Evolutionary conservation across 2,329 filamentous ascomycete species (phyloP).

Genomic region (Paraconiothyrium brasiliense): DNA sequence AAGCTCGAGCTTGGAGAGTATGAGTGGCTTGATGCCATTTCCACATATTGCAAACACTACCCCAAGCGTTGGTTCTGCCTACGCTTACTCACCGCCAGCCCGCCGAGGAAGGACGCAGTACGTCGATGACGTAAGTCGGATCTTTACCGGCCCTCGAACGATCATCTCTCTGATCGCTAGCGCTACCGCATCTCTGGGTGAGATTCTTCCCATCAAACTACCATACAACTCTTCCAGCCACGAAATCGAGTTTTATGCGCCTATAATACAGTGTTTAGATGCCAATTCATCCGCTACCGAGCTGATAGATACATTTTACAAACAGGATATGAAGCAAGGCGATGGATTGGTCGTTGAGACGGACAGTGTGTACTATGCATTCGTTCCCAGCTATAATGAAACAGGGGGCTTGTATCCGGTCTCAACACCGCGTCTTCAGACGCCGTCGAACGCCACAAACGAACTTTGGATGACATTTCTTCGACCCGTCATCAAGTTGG

Average conservation of each 20-base stretch:
- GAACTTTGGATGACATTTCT: conserved; percentile 29
- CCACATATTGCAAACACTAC: conserved; percentile 19
- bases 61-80: conserved; percentile 13
- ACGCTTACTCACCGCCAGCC: conserved; percentile 24
- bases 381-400: conserved; percentile 23
- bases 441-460: conserved; percentile 22
- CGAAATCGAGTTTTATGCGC: conserved; percentile 21
- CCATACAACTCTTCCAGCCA: conserved; percentile 22
- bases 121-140: conserved; percentile 19
- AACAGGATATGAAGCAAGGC: conserved; percentile 18
- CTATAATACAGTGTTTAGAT: conserved; percentile 21
- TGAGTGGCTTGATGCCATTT: conserved; percentile 19
- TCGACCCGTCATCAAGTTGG: conserved; percentile 1
- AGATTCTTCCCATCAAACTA: conserved; percentile 21
- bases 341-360: conserved; percentile 13
- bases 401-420: conserved; percentile 17
- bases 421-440: conserved; percentile 22
- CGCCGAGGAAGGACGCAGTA: conserved; percentile 17
- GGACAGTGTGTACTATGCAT: conserved; percentile 25
- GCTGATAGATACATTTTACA: conserved; percentile 14
- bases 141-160: conserved; percentile 24
- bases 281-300: conserved; percentile 15
- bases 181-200: conserved; percentile 24
- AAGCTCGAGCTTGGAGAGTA: conserved; percentile 14
- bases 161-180: conserved; percentile 20